phyloP scores from a whole-genome alignment of 805 yeast species.

The Lipomyces chichibuensis region DNA sequence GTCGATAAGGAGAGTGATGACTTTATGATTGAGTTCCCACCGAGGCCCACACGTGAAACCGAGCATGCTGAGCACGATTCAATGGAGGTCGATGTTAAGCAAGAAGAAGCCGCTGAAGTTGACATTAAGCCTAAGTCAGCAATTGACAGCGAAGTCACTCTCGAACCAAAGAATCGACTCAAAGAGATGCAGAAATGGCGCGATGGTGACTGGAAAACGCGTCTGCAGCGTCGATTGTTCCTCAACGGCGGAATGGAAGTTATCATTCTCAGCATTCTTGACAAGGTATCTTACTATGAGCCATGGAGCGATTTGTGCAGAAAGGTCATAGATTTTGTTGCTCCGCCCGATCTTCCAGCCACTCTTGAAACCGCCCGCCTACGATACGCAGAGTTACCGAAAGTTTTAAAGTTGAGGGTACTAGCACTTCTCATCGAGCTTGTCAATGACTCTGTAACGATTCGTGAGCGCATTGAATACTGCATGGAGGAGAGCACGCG shows the following conservation, averaged over 20 bases:
- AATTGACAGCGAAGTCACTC: not conserved
- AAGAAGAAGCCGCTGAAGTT: not conserved
- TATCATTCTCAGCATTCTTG: conserved; percentile 71
- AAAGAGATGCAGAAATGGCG: conserved; percentile 38
- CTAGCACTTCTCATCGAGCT: conserved; percentile 68
- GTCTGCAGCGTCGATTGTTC: conserved; percentile 72
- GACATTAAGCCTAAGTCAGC: not conserved
- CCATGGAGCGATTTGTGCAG: conserved; percentile 56
- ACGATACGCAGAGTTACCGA: conserved; percentile 60
- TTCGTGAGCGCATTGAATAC: conserved; percentile 67
- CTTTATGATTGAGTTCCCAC: conserved; percentile 21
- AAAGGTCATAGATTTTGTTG: conserved; percentile 56
- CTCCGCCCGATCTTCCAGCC: conserved; percentile 55
- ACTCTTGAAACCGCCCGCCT: conserved; percentile 54
- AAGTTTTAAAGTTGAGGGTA: conserved; percentile 58
- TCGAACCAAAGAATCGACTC: conserved; percentile 8
- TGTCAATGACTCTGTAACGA: conserved; percentile 58
- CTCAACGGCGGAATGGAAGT: conserved; percentile 86
- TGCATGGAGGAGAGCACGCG: conserved; percentile 66
- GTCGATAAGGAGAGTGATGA: conserved; percentile 26
- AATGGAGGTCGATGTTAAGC: not conserved
- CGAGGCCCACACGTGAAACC: not conserved
- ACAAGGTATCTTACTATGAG: conserved; percentile 60
- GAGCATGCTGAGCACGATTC: not conserved
- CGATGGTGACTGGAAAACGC: conserved; percentile 73